These are phyloP conservation scores for Ustilago curta DNA, from an alignment of 1,284 basidiomycete species.

Conservation along the genomic window DNA sequence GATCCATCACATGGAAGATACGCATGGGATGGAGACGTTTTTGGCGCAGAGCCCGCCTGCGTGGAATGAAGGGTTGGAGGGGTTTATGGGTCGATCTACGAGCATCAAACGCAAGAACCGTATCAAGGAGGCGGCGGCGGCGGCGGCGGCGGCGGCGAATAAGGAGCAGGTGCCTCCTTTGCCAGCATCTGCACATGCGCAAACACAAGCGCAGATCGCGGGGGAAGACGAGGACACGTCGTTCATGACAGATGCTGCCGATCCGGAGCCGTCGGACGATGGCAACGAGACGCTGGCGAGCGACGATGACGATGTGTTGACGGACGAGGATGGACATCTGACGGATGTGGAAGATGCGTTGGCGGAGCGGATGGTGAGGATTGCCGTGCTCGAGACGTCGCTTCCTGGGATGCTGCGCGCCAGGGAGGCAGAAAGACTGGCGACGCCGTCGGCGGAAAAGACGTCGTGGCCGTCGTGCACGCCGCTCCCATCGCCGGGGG, in stretches of 20 bases:
- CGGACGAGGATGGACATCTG: slow-evolving; percentile 52
- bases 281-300: slow-evolving; percentile 53
- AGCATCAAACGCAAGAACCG: slow-evolving; percentile 50
- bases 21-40: slow-evolving; percentile 71
- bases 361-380: slow-evolving; percentile 37
- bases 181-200: slow-evolving; percentile 20
- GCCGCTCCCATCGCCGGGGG: slow-evolving; percentile 17
- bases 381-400: slow-evolving; percentile 62
- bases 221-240: slow-evolving; percentile 35
- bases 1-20: slow-evolving; percentile 71
- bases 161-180: slow-evolving; percentile 32
- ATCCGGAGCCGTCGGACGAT: slow-evolving; percentile 57
- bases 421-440: slow-evolving; percentile 37
- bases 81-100: slow-evolving; percentile 50
- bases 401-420: slow-evolving; percentile 40
- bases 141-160: slow-evolving; percentile 9
- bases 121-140: slow-evolving; percentile 19
- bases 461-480: slow-evolving; percentile 45
- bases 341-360: slow-evolving; percentile 50
- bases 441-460: slow-evolving; percentile 46
- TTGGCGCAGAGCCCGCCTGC: slow-evolving; percentile 72
- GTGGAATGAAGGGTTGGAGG: slow-evolving; percentile 72
- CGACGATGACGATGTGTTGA: slow-evolving; percentile 56
- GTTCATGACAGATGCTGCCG: slow-evolving; percentile 41
- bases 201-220: slow-evolving; percentile 3